phyloP scores from a whole-genome alignment of 2,329 filamentous ascomycete genomes.

The Scedosporium aurantiacum region DNA sequence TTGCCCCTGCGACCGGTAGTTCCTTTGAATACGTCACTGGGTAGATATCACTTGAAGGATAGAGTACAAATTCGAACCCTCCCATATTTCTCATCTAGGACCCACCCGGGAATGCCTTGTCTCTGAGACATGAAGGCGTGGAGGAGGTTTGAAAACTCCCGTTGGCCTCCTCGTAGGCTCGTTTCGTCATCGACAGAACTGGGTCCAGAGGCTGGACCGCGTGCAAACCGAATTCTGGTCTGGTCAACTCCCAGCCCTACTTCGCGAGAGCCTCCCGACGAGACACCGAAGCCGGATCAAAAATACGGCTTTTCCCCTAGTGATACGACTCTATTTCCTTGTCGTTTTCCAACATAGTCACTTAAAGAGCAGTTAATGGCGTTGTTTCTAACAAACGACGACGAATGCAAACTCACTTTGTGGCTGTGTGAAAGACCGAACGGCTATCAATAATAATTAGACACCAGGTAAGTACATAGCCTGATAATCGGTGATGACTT shows the following conservation, averaged over 20 bases:
- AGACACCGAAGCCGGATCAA: slow-evolving; percentile 32
- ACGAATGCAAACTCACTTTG: slow-evolving; percentile 16
- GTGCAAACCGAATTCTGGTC: no score
- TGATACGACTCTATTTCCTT: slow-evolving; percentile 38
- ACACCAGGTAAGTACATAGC: not conserved
- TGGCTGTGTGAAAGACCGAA: slow-evolving; percentile 43
- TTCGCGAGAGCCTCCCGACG: slow-evolving; percentile 11
- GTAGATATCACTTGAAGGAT: no score
- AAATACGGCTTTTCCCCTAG: slow-evolving; percentile 44
- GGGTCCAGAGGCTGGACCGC: no score
- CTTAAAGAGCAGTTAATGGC: slow-evolving; percentile 16
- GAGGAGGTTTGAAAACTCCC: no score
- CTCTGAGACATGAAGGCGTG: no score
- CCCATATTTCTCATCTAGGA: no score
- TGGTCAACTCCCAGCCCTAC: not conserved
- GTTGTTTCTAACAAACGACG: slow-evolving; percentile 35
- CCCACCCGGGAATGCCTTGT: no score
- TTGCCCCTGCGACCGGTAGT: slow-evolving; percentile 58
- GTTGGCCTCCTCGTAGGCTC: no score
- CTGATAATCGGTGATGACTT: not conserved
- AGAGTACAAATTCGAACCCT: no score
- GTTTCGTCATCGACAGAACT: no score
- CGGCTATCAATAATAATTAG: slow-evolving; percentile 17
- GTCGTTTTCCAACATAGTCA: slow-evolving; percentile 41
- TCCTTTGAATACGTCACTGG: no score